Conservation (phyloP, 2,329 filamentous ascomycete species). For the Alternaria novae-zelandiae region DNA sequence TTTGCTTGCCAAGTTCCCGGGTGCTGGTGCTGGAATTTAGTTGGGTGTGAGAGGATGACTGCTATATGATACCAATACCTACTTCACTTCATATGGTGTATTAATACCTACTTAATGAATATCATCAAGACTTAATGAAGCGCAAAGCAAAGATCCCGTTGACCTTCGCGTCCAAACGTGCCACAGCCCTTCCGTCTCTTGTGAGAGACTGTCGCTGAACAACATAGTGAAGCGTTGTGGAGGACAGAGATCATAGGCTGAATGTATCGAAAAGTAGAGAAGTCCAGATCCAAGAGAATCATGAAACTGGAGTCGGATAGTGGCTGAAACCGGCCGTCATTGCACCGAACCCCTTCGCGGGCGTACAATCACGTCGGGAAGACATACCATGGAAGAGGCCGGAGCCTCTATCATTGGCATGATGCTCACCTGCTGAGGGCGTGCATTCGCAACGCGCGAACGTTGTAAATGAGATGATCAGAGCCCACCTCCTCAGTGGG, state of each 20-base stretch:
- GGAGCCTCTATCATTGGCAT: background rate
- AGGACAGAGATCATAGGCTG: rapidly evolving
- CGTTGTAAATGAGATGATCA: background rate
- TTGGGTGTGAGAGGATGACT: background rate
- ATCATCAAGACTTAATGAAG: background rate
- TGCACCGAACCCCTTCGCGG: background rate
- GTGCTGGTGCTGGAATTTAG: slow-evolving; percentile 6
- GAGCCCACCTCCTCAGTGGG: background rate
- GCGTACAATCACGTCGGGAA: background rate
- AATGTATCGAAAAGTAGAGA: background rate
- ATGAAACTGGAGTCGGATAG: background rate
- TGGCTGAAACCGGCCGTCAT: background rate
- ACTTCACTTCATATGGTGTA: background rate
- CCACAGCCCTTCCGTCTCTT: background rate
- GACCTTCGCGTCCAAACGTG: background rate
- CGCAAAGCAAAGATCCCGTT: background rate
- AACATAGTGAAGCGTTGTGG: background rate
- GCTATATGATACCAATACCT: background rate
- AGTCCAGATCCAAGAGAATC: background rate
- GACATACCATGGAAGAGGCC: background rate
- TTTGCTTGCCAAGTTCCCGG: slow-evolving; percentile 23
- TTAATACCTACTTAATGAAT: background rate
- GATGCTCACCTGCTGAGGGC: background rate
- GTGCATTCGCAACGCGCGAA: background rate
- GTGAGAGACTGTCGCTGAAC: rapidly evolving